Evolutionary conservation across 257 asterid genomes (phyloP), one percentile per base, ranked within the genome.

Genomic region (Galeopsis tetrahit): DNA sequence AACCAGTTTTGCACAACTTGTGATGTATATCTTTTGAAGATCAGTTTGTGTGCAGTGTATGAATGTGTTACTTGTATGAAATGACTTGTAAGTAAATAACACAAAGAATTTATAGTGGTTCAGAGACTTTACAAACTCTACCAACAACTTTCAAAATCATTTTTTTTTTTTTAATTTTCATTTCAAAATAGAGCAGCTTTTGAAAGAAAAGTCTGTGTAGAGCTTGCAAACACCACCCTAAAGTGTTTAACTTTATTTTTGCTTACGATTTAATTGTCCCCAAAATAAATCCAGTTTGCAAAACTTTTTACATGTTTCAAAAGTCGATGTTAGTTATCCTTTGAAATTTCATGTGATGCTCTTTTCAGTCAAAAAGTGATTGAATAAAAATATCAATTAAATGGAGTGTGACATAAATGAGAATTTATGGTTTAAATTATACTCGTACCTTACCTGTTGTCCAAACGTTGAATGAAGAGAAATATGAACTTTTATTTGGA

Each of bases 391-490:
- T 2, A 48, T 48, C 55, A 48, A n/a, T 7, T 11, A 13, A 48
- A 13, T n/a, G 55, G 55, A 13, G n/a, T n/a, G 55, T 13, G 55
- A 48, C 55, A n/a, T n/a, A n/a, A 46, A 49, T 49, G 56, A 49
- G 28, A 49, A 49, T n/a, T n/a, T 11, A 48, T 48, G 53, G 4
- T 13, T 48, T 44, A 44, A 44, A 44, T 44, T 44, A 3, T 14
- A 44, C 52, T 44, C 14, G 28, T 5, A n/a, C 56, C 8, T n/a
- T 49, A 49, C n/a, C 8, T 0, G 28, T n/a, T n/a, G 28, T 49
- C 56, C 56, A 13, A n/a, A 48, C n/a, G 56, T 49, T 49, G n/a
- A 49, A 49, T n/a, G 56, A n/a, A n/a, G n/a, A n/a, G n/a, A n/a
- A n/a, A n/a, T n/a, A n/a, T n/a, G n/a, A n/a, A n/a, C n/a, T n/a